Evolutionary conservation across 768 basidiomycete genomes (phyloP), one percentile per base, ranked within the genome.

Genomic region (Pleurotus tuoliensis): DNA sequence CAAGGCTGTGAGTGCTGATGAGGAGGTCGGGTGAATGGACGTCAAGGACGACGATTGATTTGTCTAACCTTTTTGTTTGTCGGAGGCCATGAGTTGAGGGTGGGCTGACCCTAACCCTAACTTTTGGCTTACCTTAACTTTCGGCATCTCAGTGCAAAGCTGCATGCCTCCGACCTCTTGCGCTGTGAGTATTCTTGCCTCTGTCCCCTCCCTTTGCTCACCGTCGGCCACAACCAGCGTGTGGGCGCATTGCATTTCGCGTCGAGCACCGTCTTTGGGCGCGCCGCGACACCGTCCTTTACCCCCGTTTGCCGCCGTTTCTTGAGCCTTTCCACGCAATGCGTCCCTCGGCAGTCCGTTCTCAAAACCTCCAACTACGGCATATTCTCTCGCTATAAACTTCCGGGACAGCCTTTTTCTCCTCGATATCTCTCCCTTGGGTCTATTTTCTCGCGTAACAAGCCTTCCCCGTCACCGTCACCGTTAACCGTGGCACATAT

Each of bases 401-500:
- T 47, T 53, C 24, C 37, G 46, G 47, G 38, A 12, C 15, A n/a
- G 11, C 51, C 37, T 20, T 22, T 11, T 20, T 25, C 37, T 4
- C 38, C 13, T 38, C 51, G 73, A 48, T 40, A 66, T 15, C 59
- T 81, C 45, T 76, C 74, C 52, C 68, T 81, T 47, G 74, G 73
- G 27, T 75, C 76, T 38, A 73, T 77, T 18, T 81, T 77, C 61
- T 75, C 77, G 16, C 74, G 78, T n/a, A 75, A 77, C 20, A 79
- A 76, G 56, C 65, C 77, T 3, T 64, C 68, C 16, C 63, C 76
- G 11, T 66, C 76, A 1, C 86, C 88, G 0, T 77, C 86, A 0
- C 87, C 88, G 3, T 75, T 79, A 24, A 77, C 86, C 22, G 84
- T 90, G 8, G 87, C 85, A 5, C 77, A 82, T 44, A 84, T 92